phyloP scores from a whole-genome alignment of 2,329 filamentous ascomycete species.

The Westerdykella aurantiaca region DNA sequence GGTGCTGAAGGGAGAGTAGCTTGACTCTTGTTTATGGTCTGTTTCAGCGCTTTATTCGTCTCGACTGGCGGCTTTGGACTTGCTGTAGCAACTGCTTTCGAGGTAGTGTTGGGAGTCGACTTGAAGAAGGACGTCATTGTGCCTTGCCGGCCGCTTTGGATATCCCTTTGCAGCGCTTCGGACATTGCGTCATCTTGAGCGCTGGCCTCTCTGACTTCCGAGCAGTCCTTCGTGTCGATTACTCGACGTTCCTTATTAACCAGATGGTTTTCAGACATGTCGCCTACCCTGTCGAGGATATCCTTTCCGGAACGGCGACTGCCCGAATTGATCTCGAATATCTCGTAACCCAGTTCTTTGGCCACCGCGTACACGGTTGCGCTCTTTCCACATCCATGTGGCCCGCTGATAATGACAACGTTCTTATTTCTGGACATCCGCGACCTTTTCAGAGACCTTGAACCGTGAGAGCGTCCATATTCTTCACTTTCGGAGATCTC shows the following conservation, averaged over 20 bases:
- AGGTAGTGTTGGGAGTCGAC: constrained; percentile 16
- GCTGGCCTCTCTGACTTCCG: background rate
- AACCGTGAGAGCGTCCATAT: constrained; percentile 25
- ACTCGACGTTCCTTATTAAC: constrained; percentile 52
- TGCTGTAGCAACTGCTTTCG: constrained; percentile 16
- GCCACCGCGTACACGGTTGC: constrained; percentile 87
- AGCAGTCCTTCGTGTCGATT: constrained; percentile 18
- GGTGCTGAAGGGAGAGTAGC: constrained; percentile 18
- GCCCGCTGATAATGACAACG: constrained; percentile 80
- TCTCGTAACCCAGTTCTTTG: constrained; percentile 83
- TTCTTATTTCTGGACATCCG: constrained; percentile 51
- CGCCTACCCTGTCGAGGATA: constrained; percentile 83
- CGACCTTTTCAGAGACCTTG: constrained; percentile 33
- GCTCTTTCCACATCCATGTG: constrained; percentile 86
- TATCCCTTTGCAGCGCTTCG: constrained; percentile 50
- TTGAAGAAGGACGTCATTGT: constrained; percentile 81
- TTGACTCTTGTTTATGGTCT: constrained; percentile 15
- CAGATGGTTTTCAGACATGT: constrained; percentile 94
- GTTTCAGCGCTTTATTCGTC: constrained; percentile 9
- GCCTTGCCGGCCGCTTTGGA: constrained; percentile 66
- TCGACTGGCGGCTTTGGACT: constrained; percentile 10
- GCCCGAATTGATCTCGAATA: constrained; percentile 90
- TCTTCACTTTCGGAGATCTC: constrained; percentile 60
- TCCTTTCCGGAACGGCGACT: constrained; percentile 82
- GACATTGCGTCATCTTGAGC: constrained; percentile 23